Percentiles rank a stretch among this genome's conserved stretches.
phyloP scores from a whole-genome alignment of 768 basidiomycete species.

The Lepiota subincarnata region DNA sequence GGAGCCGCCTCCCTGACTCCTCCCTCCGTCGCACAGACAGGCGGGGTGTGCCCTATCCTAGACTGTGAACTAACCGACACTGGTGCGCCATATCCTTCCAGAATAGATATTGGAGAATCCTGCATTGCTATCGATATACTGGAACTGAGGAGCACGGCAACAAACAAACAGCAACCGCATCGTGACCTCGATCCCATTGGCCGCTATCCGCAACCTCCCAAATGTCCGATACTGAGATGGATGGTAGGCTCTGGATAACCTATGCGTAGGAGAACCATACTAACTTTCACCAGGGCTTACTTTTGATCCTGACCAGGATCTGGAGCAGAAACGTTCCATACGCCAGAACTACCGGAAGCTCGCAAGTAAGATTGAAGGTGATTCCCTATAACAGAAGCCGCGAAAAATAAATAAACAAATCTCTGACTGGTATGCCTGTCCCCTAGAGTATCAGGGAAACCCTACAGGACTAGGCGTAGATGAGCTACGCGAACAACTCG shows the following conservation, averaged over 20 bases:
- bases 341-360: constrained; percentile 71
- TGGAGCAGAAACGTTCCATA: constrained; percentile 70
- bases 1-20: too few species aligned
- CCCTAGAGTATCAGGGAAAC: constrained; percentile 43
- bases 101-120: too few species aligned
- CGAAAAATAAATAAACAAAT: neutral
- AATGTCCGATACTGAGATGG: constrained; percentile 31
- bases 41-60: too few species aligned
- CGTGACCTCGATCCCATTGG: neutral
- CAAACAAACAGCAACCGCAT: constrained; percentile 33
- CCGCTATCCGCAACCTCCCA: neutral
- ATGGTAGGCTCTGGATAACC: constrained; percentile 13
- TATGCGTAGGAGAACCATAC: neutral
- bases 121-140: too few species aligned
- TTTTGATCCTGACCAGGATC: constrained; percentile 85
- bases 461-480: constrained; percentile 54
- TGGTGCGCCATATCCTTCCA: too few species aligned
- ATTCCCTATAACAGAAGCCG: constrained; percentile 14
- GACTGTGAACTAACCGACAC: too few species aligned
- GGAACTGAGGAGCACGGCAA: neutral
- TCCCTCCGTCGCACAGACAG: too few species aligned
- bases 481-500: constrained; percentile 51
- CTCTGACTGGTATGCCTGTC: neutral
- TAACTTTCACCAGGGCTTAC: constrained; percentile 28
- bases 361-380: constrained; percentile 62